Percentiles rank a stretch among this genome's conserved stretches.
Conservation (phyloP, 2,329 filamentous ascomycete genomes). For the Cercospora citrullina region DNA sequence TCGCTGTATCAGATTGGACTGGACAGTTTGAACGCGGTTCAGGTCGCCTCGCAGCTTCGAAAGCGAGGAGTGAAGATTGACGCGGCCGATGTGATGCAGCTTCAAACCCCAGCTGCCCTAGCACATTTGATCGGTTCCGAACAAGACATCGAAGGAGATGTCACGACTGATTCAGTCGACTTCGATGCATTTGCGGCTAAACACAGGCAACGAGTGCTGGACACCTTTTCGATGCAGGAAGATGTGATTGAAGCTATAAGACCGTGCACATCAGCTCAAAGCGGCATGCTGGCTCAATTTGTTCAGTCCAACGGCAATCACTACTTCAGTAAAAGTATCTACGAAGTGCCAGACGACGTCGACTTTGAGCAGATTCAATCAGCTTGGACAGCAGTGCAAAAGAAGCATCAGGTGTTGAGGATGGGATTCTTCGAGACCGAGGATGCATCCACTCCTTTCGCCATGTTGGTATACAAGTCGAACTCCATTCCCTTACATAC, state of each 20-base stretch:
- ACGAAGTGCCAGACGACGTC: constrained; percentile 50
- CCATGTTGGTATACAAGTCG: constrained; percentile 66
- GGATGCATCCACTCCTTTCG: constrained; percentile 63
- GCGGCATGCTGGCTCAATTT: constrained; percentile 76
- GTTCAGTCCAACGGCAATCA: constrained; percentile 63
- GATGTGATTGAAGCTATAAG: constrained; percentile 58
- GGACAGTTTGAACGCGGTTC: constrained; percentile 83
- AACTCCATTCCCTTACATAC: constrained; percentile 9
- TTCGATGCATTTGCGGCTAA: constrained; percentile 54
- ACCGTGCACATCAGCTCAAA: constrained; percentile 78
- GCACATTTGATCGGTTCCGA: constrained; percentile 20
- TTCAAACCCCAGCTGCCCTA: constrained; percentile 33
- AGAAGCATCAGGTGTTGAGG: constrained; percentile 69
- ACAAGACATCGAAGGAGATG: not conserved
- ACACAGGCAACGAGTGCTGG: constrained; percentile 41
- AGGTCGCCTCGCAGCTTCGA: constrained; percentile 70
- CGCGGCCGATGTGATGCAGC: constrained; percentile 72
- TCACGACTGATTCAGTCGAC: constrained; percentile 42
- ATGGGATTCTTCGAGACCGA: constrained; percentile 69
- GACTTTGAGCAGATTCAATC: constrained; percentile 46
- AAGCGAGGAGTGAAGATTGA: constrained; percentile 59
- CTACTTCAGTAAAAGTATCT: constrained; percentile 74
- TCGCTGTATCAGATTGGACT: constrained; percentile 87
- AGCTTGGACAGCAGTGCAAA: constrained; percentile 61
- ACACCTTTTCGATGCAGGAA: constrained; percentile 35